Base-by-base conservation (phyloP, 2,329 filamentous ascomycete species). In the Ambrosiella xylebori region DNA sequence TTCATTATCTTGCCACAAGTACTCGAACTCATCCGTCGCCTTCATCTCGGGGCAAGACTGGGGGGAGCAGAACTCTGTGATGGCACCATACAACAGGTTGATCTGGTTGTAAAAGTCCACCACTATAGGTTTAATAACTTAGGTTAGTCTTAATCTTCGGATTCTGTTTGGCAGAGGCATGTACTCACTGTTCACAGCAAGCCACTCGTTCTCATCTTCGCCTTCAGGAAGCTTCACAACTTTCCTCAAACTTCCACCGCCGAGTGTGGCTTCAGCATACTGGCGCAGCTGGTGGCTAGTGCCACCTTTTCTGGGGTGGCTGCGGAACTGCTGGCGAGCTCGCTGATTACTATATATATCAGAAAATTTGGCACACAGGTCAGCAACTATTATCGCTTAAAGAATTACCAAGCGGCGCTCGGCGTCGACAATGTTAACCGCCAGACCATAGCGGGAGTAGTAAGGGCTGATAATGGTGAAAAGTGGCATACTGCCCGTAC, bases 81-180 rank as follows among this genome's bases (percentile, higher is more conserved):
- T 98, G 64, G 93, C 93, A 61, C 94, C 94, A 70, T 98, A 98
- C 61, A 98, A 84, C 40, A 98, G 80, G 73, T 98, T 98, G 76
- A 98, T 95, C 73, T 98, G 93, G 75, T 98, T 98, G 81, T 98
- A 98, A 73, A 98, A 98, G 73, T 98, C 93, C 74, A 98, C 93
- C 75, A 98, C 90, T 95, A 64, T 27, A 19, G 12, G 39, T 51
- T 19, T 13, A 11, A 51, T 19, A 36, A 19, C 19, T 27, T 27
- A 39, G 12, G 57, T 47, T 41, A 55, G n/a, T 15, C 50, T 15
- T 17, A 35, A 19, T 51, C 6, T 27, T 51, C 11, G 12, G 1
- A 36, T 51, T 11, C 8, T 51, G 17, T 6, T 13, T 27, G 9
- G 17, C 19, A 19, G 27, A 51, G 17, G 35, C 47, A 51, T 17